Percentiles rank a stretch among this genome's conserved stretches.
These are phyloP conservation scores for Decorospora gaudefroyi DNA, from an alignment of 2,329 filamentous ascomycete genomes.

Conservation along the genomic window DNA sequence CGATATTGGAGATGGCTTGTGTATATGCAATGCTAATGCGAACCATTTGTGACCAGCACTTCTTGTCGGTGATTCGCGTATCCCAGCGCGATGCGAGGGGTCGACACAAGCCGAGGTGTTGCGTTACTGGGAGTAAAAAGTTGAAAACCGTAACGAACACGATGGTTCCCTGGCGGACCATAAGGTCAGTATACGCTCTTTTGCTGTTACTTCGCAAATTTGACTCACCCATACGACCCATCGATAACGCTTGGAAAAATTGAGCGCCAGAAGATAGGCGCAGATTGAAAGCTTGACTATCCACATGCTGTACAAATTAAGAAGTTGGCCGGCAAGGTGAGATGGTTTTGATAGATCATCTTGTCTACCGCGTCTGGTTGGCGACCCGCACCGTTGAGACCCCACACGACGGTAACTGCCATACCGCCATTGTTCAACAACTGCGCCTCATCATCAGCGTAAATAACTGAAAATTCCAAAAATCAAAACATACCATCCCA, in stretches of 20 bases:
- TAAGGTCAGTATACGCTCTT: too few relatives aligned
- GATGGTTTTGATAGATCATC: background rate
- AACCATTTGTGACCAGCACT: background rate
- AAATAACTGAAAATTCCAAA: too few relatives aligned
- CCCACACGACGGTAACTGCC: too few relatives aligned
- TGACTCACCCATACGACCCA: conserved; percentile 28
- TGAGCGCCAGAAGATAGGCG: conserved; percentile 32
- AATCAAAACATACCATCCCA: conserved; percentile 14
- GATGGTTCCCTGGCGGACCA: too few relatives aligned
- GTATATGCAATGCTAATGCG: background rate
- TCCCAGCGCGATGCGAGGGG: too few relatives aligned
- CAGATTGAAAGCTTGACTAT: conserved; percentile 37
- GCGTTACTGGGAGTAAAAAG: conserved; percentile 24
- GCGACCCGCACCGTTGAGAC: too few relatives aligned
- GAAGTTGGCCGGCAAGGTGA: conserved; percentile 24
- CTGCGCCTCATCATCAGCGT: too few relatives aligned
- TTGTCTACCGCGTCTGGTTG: background rate
- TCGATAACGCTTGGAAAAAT: conserved; percentile 29
- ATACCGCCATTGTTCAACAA: too few relatives aligned
- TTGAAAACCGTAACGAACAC: conserved; percentile 33
- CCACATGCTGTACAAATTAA: conserved; percentile 34
- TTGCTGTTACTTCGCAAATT: too few relatives aligned
- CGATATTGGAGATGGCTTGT: conserved; percentile 32
- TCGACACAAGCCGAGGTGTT: too few relatives aligned
- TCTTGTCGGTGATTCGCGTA: background rate